Base-by-base conservation (phyloP, 306 rosid species). In the Canavalia gladiata region DNA sequence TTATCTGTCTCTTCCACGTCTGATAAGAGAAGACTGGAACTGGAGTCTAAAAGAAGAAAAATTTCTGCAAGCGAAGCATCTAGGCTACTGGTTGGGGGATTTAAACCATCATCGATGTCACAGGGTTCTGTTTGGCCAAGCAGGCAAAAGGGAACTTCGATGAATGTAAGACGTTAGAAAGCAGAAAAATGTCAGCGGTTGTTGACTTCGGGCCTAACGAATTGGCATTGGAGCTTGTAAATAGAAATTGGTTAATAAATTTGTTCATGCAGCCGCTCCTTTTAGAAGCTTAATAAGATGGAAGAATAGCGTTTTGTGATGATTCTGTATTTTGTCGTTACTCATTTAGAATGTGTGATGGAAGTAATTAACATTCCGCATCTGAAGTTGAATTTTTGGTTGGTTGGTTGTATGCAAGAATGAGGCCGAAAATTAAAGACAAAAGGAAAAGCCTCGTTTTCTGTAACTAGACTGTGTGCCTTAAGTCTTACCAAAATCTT, bases 1-100 rank as follows among this genome's bases (percentile, higher is more conserved):
- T 72, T 83, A 1, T 72, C 90, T 56, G 78, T 81, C 35, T 84
- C 90, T 42, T 86, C 91, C 13, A 46, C 2, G 45, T 52, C 91
- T 8, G 77, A 71, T 68, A 84, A 82, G 85, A 88, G 85, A 66
- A 86, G 82, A 41, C 76, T 76, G 79, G 91, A 89, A 75, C 84
- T 89, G 29, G 92, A 93, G 83, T 81, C 92, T 65, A 93, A 93
- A 80, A 79, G 94, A 81, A 87, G 94, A 86, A 93, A 85, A 74
- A 86, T 93, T 76, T 84, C 84, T 84, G 94, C 96, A 31, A 71
- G 87, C 2, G 77, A 85, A 4, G 90, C 94, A 35, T 91, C 96
- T 37, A 85, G 79, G 76, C 39, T 91, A 29, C 77, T 93, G 39
- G 81, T 74, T 3, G 94, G 94, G 28, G 83, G 84, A 9, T 86